Evolutionary conservation across 352 stramenopile genomes (phyloP).

Genomic region (Elongisporangium prolatum): DNA sequence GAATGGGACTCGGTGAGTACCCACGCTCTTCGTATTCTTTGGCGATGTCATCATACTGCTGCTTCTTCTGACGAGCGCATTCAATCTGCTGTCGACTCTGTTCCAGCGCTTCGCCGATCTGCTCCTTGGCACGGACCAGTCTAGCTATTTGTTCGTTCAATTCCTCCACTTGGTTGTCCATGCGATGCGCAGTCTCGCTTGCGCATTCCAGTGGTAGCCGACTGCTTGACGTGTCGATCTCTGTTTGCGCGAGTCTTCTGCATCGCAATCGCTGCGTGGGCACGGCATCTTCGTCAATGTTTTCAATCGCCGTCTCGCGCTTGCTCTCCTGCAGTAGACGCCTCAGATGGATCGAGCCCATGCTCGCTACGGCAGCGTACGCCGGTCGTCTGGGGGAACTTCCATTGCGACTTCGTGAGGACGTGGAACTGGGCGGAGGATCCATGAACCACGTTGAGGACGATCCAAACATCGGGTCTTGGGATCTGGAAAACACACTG

Average conservation of each 20-base stretch:
- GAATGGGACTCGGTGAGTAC: slow-evolving; percentile 7
- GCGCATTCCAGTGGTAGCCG: too few species aligned
- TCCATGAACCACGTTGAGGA: background rate
- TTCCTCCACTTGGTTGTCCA: slow-evolving; percentile 29
- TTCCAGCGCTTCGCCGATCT: slow-evolving; percentile 30
- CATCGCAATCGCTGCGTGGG: background rate
- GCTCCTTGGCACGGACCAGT: slow-evolving; percentile 25
- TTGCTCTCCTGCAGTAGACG: background rate
- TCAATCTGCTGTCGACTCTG: slow-evolving; percentile 30
- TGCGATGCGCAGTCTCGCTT: background rate
- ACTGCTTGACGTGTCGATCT: slow-evolving; percentile 9
- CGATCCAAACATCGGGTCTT: background rate
- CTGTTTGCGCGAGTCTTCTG: slow-evolving; percentile 8
- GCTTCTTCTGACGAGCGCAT: slow-evolving; percentile 22
- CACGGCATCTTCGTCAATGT: background rate
- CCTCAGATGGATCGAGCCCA: background rate
- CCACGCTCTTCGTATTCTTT: slow-evolving; percentile 26
- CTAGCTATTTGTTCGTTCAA: slow-evolving; percentile 36
- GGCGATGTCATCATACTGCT: slow-evolving; percentile 24
- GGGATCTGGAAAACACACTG: background rate
- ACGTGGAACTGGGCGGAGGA: background rate
- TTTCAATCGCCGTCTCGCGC: background rate
- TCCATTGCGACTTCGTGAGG: background rate
- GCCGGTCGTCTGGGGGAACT: background rate
- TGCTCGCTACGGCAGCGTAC: background rate